Evolutionary conservation across 345 rosid genomes (phyloP).

Genomic region (Arabidopsis suecica): DNA sequence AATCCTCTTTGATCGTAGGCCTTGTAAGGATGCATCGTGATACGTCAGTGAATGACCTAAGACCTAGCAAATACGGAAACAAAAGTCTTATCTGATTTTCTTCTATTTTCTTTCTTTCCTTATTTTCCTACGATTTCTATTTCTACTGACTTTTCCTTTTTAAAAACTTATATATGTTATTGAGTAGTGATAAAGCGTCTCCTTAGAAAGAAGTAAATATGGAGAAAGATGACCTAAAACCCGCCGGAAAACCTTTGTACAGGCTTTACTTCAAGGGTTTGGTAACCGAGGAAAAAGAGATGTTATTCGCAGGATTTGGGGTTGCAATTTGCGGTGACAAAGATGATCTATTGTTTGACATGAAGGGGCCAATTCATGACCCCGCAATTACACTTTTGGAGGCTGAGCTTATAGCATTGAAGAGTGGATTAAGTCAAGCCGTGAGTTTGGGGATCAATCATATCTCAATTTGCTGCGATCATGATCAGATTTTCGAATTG

Average conservation of each 20-base stretch:
- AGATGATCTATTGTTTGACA: not conserved
- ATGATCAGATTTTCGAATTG: not conserved
- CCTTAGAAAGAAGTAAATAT: not conserved
- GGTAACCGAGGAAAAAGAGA: not conserved
- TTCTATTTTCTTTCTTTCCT: too few relatives aligned
- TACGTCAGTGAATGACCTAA: too few relatives aligned
- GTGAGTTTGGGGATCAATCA: not conserved
- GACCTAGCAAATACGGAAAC: too few relatives aligned
- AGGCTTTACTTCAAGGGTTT: slow-evolving; percentile 8
- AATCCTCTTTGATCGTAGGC: too few relatives aligned
- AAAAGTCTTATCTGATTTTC: too few relatives aligned
- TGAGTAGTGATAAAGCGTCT: too few relatives aligned
- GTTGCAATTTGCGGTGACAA: not conserved
- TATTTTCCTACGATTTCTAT: too few relatives aligned
- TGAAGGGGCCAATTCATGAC: not conserved
- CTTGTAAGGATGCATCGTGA: too few relatives aligned
- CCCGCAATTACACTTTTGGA: not conserved
- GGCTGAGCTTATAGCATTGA: slow-evolving; percentile 1
- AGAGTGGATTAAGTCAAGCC: not conserved
- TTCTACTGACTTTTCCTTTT: too few relatives aligned
- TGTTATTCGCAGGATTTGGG: not conserved
- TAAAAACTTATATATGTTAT: too few relatives aligned
- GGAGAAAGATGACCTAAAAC: not conserved
- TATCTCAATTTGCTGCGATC: not conserved
- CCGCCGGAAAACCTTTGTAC: not conserved